Evolutionary conservation across 1,284 basidiomycete genomes (phyloP).

Genomic region (Xerocomus minutiporus): DNA sequence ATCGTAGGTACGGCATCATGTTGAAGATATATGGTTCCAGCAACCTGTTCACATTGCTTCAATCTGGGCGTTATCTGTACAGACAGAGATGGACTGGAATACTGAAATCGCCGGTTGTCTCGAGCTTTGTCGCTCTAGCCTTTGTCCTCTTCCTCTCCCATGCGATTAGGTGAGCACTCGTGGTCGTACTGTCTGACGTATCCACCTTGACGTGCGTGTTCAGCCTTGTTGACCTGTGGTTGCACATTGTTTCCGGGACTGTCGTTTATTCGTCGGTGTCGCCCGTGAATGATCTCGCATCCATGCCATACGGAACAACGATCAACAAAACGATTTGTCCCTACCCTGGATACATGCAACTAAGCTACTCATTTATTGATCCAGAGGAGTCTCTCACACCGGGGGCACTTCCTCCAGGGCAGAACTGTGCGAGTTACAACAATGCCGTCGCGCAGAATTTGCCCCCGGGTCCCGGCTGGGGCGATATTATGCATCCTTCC

Average conservation of each 20-base stretch:
- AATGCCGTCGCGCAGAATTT: background rate
- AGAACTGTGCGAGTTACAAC: constrained; percentile 1
- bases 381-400: background rate
- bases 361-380: background rate
- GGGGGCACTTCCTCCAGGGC: background rate
- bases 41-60: constrained; percentile 1
- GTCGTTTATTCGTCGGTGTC: constrained; percentile 1
- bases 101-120: background rate
- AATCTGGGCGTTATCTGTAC: constrained; percentile 1
- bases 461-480: constrained; percentile 3
- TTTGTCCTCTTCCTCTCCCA: constrained; percentile 2
- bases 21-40: constrained; percentile 7
- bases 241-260: constrained; percentile 2
- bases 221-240: constrained; percentile 3
- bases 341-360: constrained; percentile 1
- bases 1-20: constrained; percentile 1
- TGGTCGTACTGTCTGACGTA: background rate
- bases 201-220: background rate
- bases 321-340: constrained; percentile 1
- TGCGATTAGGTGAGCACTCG: background rate
- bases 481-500: background rate
- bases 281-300: background rate
- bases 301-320: constrained; percentile 1
- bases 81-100: background rate
- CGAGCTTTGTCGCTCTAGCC: constrained; percentile 1